Percentiles rank a stretch among this genome's conserved stretches.
phyloP scores from a whole-genome alignment of 2,329 filamentous ascomycete species.

The Cladophialophora immunda region DNA sequence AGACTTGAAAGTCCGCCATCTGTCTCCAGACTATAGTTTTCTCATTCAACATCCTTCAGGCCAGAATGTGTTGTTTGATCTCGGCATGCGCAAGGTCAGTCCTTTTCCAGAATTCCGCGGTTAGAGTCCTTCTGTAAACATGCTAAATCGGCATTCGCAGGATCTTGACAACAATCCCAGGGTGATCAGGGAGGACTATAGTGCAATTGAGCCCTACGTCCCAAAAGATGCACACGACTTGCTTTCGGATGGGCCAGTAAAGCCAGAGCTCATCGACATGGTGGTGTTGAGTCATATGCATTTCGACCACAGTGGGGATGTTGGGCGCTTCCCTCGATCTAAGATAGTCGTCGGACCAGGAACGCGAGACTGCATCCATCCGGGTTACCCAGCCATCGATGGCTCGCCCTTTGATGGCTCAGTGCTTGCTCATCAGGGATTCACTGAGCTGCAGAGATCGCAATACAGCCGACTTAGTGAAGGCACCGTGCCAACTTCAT shows the following conservation, averaged over 20 bases:
- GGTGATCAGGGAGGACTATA: constrained; percentile 27
- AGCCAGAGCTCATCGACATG: constrained; percentile 39
- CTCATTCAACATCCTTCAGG: constrained; percentile 20
- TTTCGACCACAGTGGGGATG: constrained; percentile 60
- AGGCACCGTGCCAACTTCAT: constrained; percentile 44
- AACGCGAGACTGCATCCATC: constrained; percentile 48
- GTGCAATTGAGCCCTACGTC: constrained; percentile 22
- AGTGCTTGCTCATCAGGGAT: constrained; percentile 14
- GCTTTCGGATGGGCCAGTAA: constrained; percentile 18
- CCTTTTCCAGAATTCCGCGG: neutral
- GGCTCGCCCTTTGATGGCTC: constrained; percentile 45
- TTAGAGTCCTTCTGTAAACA: neutral
- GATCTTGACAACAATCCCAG: constrained; percentile 24
- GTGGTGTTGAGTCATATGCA: constrained; percentile 45
- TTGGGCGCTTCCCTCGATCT: constrained; percentile 57
- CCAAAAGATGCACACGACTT: constrained; percentile 24
- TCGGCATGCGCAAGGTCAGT: constrained; percentile 26
- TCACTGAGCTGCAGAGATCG: constrained; percentile 20
- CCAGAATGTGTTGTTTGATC: constrained; percentile 23
- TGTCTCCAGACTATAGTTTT: constrained; percentile 26
- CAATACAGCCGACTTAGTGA: constrained; percentile 44
- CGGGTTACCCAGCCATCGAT: constrained; percentile 56
- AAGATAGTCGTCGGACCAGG: constrained; percentile 63
- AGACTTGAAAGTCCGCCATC: constrained; percentile 11
- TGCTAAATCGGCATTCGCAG: constrained; percentile 1